A percentile compares a stretch with the other conserved stretches of the same genome.
These are phyloP conservation scores for Ceratocystis cubensis DNA, from an alignment of 2,329 filamentous ascomycete species.

Conservation along the genomic window DNA sequence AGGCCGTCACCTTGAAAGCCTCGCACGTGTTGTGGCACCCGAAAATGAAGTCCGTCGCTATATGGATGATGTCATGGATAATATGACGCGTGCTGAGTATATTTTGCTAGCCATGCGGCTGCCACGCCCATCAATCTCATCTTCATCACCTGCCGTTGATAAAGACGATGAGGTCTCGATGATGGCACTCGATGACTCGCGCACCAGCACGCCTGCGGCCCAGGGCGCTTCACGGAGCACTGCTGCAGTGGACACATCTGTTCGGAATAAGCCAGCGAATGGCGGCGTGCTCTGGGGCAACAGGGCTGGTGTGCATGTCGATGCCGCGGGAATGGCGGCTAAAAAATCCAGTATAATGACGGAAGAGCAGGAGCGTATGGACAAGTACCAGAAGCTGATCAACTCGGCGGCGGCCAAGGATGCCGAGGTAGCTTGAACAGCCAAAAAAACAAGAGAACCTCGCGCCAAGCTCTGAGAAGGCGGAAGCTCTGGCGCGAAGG, in stretches of 20 bases:
- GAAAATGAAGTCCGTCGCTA: slow-evolving; percentile 51
- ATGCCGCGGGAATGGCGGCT: slow-evolving; percentile 16
- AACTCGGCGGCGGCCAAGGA: slow-evolving; percentile 30
- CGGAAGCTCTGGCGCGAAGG: background rate
- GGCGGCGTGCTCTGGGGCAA: slow-evolving; percentile 30
- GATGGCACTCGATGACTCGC: slow-evolving; percentile 27
- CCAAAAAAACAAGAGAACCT: too few relatives aligned
- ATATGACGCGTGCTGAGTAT: slow-evolving; percentile 56
- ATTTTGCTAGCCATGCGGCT: slow-evolving; percentile 55
- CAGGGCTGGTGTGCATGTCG: slow-evolving; percentile 2
- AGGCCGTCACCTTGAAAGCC: slow-evolving; percentile 46
- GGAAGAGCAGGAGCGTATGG: slow-evolving; percentile 29
- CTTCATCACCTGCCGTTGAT: slow-evolving; percentile 26
- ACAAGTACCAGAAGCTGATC: slow-evolving; percentile 30
- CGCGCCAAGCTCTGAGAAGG: too few relatives aligned
- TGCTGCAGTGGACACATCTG: slow-evolving; percentile 20
- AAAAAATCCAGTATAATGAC: slow-evolving; percentile 14
- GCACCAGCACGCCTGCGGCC: slow-evolving; percentile 27
- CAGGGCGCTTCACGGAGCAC: slow-evolving; percentile 26
- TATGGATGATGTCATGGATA: slow-evolving; percentile 59
- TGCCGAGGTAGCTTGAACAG: slow-evolving; percentile 21
- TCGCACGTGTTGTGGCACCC: slow-evolving; percentile 49
- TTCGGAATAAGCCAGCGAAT: slow-evolving; percentile 24
- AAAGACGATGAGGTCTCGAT: slow-evolving; percentile 25
- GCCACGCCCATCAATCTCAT: slow-evolving; percentile 31